phyloP scores from a whole-genome alignment of 164 flowering plant species.

The Vitis rupestris region DNA sequence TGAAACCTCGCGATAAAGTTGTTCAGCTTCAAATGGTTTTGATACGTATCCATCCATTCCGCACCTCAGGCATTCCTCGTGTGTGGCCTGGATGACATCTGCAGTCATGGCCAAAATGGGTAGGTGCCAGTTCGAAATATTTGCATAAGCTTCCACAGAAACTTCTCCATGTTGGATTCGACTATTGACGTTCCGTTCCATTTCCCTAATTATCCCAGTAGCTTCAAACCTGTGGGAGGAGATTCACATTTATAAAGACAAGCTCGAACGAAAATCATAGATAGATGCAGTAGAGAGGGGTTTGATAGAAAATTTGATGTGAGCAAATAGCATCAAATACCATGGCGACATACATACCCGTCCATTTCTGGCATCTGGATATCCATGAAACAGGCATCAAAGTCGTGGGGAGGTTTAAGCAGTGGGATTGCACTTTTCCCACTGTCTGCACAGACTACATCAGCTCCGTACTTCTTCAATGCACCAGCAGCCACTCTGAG shows the following conservation, averaged over 20 bases:
- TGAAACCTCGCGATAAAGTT: conserved; percentile 78
- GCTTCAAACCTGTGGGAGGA: conserved; percentile 72
- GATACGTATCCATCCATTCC: conserved; percentile 99
- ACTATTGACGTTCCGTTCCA: conserved; percentile 49
- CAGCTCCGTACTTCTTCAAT: conserved; percentile 89
- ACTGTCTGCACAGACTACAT: conserved; percentile 65
- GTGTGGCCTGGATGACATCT: conserved; percentile 91
- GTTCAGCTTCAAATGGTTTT: conserved; percentile 92
- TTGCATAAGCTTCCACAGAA: conserved; percentile 35
- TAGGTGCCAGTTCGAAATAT: conserved; percentile 55
- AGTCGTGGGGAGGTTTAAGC: conserved; percentile 74
- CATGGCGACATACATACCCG: conserved; percentile 50
- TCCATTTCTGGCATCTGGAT: conserved; percentile 99
- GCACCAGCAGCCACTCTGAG: conserved; percentile 88
- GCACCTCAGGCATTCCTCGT: conserved; percentile 64
- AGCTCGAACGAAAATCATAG: background rate
- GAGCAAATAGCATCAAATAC: background rate
- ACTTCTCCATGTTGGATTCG: conserved; percentile 46
- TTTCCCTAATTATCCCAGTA: conserved; percentile 67
- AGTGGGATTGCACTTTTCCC: conserved; percentile 61
- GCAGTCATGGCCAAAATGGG: conserved; percentile 99
- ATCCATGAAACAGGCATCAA: conserved; percentile 99
- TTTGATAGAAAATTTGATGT: background rate
- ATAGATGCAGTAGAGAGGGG: background rate
- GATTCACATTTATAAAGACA: background rate